Evolutionary conservation across 257 asterid species (phyloP).

Genomic region (Ehretia macrophylla): DNA sequence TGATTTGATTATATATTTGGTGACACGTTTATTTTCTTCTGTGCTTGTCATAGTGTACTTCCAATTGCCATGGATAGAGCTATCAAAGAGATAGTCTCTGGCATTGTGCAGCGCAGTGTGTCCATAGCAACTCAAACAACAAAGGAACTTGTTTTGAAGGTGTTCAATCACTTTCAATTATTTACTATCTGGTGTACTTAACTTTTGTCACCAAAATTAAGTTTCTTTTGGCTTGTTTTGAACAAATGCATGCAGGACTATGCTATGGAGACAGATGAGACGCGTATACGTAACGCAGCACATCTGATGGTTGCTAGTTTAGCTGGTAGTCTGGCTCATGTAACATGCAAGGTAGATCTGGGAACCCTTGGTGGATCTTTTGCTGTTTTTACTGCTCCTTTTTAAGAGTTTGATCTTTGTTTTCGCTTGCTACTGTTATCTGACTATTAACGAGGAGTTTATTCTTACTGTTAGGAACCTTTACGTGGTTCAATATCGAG

Average conservation of each 20-base stretch:
- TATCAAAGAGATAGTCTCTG: slow-evolving; percentile 82
- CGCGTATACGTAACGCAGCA: slow-evolving; percentile 83
- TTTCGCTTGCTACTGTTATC: slow-evolving; percentile 1
- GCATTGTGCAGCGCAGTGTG: slow-evolving; percentile 93
- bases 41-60: slow-evolving; percentile 58
- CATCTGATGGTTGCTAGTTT: slow-evolving; percentile 98
- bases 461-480: slow-evolving; percentile 58
- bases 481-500: slow-evolving; percentile 75
- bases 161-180: slow-evolving; percentile 10
- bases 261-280: slow-evolving; percentile 96
- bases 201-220: not conserved
- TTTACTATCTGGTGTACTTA: not conserved
- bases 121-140: slow-evolving; percentile 96
- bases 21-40: not conserved
- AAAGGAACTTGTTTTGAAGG: slow-evolving; percentile 95
- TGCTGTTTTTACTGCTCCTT: not conserved
- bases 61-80: slow-evolving; percentile 95
- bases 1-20: slow-evolving; percentile 1
- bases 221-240: not conserved
- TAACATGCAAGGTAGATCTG: slow-evolving; percentile 86
- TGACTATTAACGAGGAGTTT: not conserved
- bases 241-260: slow-evolving; percentile 54
- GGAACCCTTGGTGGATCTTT: not conserved
- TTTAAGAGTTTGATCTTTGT: not conserved
- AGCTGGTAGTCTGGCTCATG: slow-evolving; percentile 99